Base-by-base conservation (phyloP, 345 rosid genomes). In the Eucalyptus marginata region DNA sequence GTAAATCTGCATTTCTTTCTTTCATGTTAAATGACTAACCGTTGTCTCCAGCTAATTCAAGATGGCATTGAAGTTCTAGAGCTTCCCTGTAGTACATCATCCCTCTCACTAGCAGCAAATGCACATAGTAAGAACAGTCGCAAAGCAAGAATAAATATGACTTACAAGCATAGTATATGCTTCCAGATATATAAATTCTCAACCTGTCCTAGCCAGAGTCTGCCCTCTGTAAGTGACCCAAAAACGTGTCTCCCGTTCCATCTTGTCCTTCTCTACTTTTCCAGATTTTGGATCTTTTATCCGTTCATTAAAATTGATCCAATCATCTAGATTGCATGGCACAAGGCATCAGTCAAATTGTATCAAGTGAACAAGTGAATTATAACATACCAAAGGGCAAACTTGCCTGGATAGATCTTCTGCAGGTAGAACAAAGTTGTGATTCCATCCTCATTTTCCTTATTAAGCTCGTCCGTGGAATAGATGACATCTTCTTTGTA, bases 141-240 rank as follows among this genome's bases (percentile, higher is more conserved):
- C 10, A 52, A 31, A 0, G 62, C 27, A 29, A 16, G 79, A 1
- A 36, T 36, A 71, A 3, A 3, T 5, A 71, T 36, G 27, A 40
- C 27, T 36, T 3, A 1, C 83, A 36, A 36, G 46, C 46, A 10
- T 71, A 9, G 46, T 0, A 2, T 36, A 71, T 18, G 81, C 4
- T 71, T 71, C 83, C 83, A 36, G n/a, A 85, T 54, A 59, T 0
- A 25, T 8, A 47, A 43, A 62, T 27, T 29, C 24, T 58, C 66
- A 46, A 98, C 99, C 99, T 94, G 99, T 98, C 90, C 98, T 94
- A 44, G 99, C 94, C 87, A 98, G 98, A 49, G 99, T 98, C 93
- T 98, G 99, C 49, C 93, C 98, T 92, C 99, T 95, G 91, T 93
- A 98, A 52, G 99, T 97, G 88, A 94, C 98, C 99, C 99, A 98